Conservation (phyloP, 75 land plant genomes). For the Sequoiadendron giganteum region DNA sequence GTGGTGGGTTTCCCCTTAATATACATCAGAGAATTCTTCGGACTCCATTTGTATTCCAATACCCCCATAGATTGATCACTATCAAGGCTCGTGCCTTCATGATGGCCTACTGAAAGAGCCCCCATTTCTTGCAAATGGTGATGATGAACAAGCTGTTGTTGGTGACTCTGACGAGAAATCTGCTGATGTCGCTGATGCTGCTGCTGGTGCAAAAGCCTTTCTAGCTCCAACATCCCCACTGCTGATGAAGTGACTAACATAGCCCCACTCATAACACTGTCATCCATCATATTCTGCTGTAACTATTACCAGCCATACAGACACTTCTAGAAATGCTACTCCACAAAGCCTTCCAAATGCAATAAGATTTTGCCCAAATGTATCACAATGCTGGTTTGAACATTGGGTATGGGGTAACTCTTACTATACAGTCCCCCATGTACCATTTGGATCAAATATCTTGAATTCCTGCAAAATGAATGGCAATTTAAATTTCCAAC, state of each 20-base stretch:
- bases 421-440: neutral
- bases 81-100: neutral
- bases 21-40: neutral
- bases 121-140: neutral
- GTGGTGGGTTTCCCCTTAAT: neutral
- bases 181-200: conserved; percentile 5
- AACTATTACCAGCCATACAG: too few relatives aligned
- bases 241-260: neutral
- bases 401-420: neutral
- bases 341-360: neutral
- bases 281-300: conserved; percentile 5
- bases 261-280: neutral
- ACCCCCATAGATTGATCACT: neutral
- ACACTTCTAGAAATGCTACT: neutral
- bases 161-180: neutral
- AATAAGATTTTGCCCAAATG: neutral
- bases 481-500: too few relatives aligned
- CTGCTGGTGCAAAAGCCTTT: conserved; percentile 1
- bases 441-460: neutral
- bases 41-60: neutral
- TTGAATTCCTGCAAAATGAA: neutral
- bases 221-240: neutral
- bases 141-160: neutral
- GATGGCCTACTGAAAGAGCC: neutral
- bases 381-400: neutral